A percentile compares a stretch with the other conserved stretches of the same genome.
phyloP scores from a whole-genome alignment of 1,284 basidiomycete genomes.

The Cutaneotrichosporon mucoides region DNA sequence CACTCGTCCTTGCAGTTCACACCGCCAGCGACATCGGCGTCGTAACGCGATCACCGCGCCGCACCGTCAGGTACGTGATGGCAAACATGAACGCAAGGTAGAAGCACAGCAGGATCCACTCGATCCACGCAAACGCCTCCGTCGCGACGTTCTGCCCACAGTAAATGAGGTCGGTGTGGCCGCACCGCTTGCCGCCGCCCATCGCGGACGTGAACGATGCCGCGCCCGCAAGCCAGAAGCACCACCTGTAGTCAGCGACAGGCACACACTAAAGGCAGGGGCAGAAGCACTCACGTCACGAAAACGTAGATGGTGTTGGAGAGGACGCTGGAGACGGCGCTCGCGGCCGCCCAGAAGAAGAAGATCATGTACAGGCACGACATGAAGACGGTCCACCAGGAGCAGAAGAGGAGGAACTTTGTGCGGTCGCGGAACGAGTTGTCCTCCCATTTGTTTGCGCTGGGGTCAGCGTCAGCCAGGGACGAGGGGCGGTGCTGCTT shows the following conservation, averaged over 20 bases:
- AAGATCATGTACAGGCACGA: constrained; percentile 40
- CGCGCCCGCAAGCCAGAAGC: constrained; percentile 48
- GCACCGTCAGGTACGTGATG: constrained; percentile 31
- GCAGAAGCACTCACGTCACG: constrained; percentile 46
- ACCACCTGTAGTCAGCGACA: constrained; percentile 32
- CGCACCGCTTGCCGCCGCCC: constrained; percentile 41
- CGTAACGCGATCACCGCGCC: constrained; percentile 40
- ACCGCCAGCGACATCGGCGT: not conserved
- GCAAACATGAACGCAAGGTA: constrained; percentile 30
- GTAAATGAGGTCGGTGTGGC: constrained; percentile 22
- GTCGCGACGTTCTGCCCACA: constrained; percentile 43
- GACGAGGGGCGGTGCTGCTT: no score
- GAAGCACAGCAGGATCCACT: constrained; percentile 45
- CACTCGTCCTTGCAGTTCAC: not conserved
- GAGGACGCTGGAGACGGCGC: constrained; percentile 34
- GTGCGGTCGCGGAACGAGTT: constrained; percentile 40
- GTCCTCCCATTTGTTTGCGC: constrained; percentile 31
- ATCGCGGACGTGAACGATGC: constrained; percentile 44
- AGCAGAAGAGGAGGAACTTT: constrained; percentile 46
- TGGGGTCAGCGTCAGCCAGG: constrained; percentile 1
- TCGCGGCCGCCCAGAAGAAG: constrained; percentile 36
- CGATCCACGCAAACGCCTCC: constrained; percentile 50
- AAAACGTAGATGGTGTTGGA: constrained; percentile 41
- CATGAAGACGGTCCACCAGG: constrained; percentile 50
- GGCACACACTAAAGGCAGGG: no score